Evolutionary conservation across 1,284 basidiomycete species (phyloP).

Genomic region (Marasmius fiardii): DNA sequence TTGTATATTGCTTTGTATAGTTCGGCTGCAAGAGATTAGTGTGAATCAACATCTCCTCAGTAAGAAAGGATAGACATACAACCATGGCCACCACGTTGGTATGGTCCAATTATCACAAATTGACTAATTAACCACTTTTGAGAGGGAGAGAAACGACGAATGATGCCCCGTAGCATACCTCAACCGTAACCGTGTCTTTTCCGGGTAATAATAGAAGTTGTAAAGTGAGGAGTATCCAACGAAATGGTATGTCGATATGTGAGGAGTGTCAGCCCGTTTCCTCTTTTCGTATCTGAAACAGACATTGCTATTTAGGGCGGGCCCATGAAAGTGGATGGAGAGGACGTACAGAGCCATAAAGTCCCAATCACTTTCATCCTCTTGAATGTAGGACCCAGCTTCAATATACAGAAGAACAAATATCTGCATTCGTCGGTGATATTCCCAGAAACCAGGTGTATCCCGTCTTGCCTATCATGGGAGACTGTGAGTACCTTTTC

Average conservation of each 20-base stretch:
- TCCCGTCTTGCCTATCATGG: slow-evolving; percentile 64
- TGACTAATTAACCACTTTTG: slow-evolving; percentile 49
- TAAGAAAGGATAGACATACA: slow-evolving; percentile 50
- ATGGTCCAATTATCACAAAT: slow-evolving; percentile 92
- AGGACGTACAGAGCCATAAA: slow-evolving; percentile 72
- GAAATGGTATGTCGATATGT: slow-evolving; percentile 78
- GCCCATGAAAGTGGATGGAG: neutral
- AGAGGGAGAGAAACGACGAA: slow-evolving; percentile 3
- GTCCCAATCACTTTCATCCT: slow-evolving; percentile 88
- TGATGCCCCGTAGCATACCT: slow-evolving; percentile 48
- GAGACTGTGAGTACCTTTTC: slow-evolving; percentile 1
- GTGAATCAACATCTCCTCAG: neutral
- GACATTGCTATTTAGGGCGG: neutral
- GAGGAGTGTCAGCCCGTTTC: slow-evolving; percentile 48
- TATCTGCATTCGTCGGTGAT: slow-evolving; percentile 92
- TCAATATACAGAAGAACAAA: slow-evolving; percentile 96
- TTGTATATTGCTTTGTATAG: slow-evolving; percentile 89
- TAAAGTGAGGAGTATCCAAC: slow-evolving; percentile 90
- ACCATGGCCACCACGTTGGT: slow-evolving; percentile 88
- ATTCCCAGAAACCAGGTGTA: slow-evolving; percentile 89
- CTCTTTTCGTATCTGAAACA: slow-evolving; percentile 76
- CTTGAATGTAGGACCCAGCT: slow-evolving; percentile 90
- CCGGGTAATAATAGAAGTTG: slow-evolving; percentile 92
- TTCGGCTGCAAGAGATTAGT: slow-evolving; percentile 50
- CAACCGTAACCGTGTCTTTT: slow-evolving; percentile 79